Conservation (phyloP, 75 land plant genomes). For the Pinus taeda region DNA sequence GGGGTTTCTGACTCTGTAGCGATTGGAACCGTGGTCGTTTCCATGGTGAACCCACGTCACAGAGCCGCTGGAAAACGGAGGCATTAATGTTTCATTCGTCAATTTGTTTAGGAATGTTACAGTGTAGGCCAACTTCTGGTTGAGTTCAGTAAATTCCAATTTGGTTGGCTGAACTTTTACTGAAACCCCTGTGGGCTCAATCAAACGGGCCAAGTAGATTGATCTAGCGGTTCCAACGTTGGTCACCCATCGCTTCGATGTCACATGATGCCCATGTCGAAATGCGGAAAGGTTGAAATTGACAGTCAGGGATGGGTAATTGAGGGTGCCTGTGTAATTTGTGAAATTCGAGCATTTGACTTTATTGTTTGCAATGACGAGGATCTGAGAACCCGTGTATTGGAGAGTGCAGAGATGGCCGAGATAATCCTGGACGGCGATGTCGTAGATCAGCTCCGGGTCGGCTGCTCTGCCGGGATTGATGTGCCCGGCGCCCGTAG, state of each 20-base stretch:
- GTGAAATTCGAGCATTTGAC: conserved; percentile 29
- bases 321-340: conserved; percentile 34
- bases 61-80: not conserved
- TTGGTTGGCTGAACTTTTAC: conserved; percentile 36
- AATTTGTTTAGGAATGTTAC: conserved; percentile 23
- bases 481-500: conserved; percentile 12
- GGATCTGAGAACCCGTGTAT: conserved; percentile 35
- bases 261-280: conserved; percentile 9
- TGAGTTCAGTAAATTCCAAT: conserved; percentile 21
- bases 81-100: not conserved
- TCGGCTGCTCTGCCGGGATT: conserved; percentile 10
- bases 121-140: conserved; percentile 32
- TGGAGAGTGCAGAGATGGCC: conserved; percentile 46
- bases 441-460: conserved; percentile 24
- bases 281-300: conserved; percentile 11
- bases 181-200: conserved; percentile 44
- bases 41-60: not conserved
- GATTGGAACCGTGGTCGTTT: not conserved
- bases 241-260: conserved; percentile 26
- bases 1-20: conserved; percentile 44
- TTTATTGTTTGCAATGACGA: conserved; percentile 37
- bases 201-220: conserved; percentile 32
- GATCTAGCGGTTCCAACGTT: conserved; percentile 56
- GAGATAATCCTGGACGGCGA: conserved; percentile 39
- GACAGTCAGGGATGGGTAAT: conserved; percentile 54